Conservation (phyloP, 192 early-diverging fungal species). For the Allomyces arbusculus region DNA sequence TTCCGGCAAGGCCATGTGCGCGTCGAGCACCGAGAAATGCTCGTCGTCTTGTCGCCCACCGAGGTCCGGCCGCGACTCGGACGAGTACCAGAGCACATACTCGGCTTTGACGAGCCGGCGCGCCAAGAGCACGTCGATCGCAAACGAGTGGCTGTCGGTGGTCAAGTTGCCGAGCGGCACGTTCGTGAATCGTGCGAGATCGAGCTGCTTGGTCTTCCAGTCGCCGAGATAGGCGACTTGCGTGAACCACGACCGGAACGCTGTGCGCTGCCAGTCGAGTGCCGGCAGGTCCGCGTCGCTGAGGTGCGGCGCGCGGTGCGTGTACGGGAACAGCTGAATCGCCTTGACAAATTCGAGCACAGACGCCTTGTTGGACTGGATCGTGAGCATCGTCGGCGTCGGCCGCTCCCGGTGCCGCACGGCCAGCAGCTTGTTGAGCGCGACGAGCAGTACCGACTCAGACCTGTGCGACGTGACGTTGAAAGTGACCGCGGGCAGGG, state of each 20-base stretch:
- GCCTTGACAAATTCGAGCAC: conserved; percentile 2
- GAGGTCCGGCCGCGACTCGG: conserved; percentile 55
- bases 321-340: conserved; percentile 46
- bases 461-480: conserved; percentile 19
- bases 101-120: conserved; percentile 53
- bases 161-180: conserved; percentile 80
- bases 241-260: conserved; percentile 45
- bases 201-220: conserved; percentile 52
- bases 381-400: conserved; percentile 41
- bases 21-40: conserved; percentile 25
- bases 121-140: conserved; percentile 70
- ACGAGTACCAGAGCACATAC: conserved; percentile 81
- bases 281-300: conserved; percentile 52
- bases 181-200: conserved; percentile 57
- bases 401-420: conserved; percentile 36
- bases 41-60: conserved; percentile 74
- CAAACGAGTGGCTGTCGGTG: conserved; percentile 52
- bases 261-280: conserved; percentile 65
- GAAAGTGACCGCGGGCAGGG: conserved; percentile 11
- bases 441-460: conserved; percentile 28
- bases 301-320: conserved; percentile 46
- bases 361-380: neutral
- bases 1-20: conserved; percentile 42
- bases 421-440: conserved; percentile 34
- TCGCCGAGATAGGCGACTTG: conserved; percentile 52